Evolutionary conservation across 495 filamentous ascomycete genomes (phyloP), one percentile per base, ranked within the genome.

Genomic region (Oleoguttula mirabilis): DNA sequence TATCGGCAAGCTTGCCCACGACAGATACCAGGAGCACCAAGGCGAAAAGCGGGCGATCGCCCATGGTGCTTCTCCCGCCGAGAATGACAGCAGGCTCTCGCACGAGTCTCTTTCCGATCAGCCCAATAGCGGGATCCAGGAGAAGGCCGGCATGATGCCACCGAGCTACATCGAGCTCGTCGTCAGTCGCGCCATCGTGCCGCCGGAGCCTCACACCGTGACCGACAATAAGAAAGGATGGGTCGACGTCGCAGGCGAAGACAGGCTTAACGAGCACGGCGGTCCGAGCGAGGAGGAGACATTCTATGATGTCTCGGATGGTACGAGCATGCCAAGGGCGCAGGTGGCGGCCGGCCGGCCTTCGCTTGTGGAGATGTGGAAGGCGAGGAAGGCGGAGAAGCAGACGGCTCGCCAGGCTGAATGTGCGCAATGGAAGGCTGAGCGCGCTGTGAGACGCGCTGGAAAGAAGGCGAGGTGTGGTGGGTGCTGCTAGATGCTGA

Each of bases 81-180:
- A 16, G 11, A 34, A 40, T 24, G 8, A 21, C 27, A 19, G 19
- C 4, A 31, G 24, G 6, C 12, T 47, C 12, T 8, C 20, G 8
- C 15, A 31, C 2, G 11, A 32, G 4, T 17, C 23, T 14, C 25
- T 39, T 5, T 14, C 36, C 21, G 15, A 24, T 37, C 8, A 17
- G 2, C 31, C 36, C 6, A 41, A 47, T 24, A 20, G 19, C 11
- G 44, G 41, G 14, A 36, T 41, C 23, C 27, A 41, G 8, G 21
- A 22, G 14, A 33, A 36, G 19, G 30, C 38, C 15, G 44, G 39
- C 21, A 43, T 43, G 15, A 21, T 10, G 12, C 45, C 45, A 32
- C 45, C 45, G 27, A 42, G 45, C 22, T 48, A 48, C 39, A 16
- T 43, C 21, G 45, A 43, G 8, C 31, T 47, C 19, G 34, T 47